Evolutionary conservation across 306 rosid genomes (phyloP), one percentile per base, ranked within the genome.

Genomic region (Prunus mongolica): DNA sequence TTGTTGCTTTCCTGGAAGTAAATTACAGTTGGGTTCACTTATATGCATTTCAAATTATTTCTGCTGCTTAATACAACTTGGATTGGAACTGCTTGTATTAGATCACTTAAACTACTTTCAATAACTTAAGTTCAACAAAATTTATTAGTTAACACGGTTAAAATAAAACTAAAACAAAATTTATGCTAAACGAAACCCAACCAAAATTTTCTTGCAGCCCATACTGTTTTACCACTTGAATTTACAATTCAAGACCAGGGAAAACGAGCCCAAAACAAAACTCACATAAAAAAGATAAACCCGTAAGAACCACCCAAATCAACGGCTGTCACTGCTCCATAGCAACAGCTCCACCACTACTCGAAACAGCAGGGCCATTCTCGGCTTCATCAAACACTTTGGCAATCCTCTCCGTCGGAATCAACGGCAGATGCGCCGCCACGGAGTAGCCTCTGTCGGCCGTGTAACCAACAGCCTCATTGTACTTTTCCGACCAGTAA

Each of bases 401-500:
- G 8, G 84, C 80, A 25, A 87, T 80, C 32, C 80, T 74, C 79
- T 80, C 85, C 47, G 62, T 66, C n/a, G 86, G 91, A 54, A 87
- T 67, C 82, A 80, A 69, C 28, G 87, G 89, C 82, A 87, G 69
- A 60, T 75, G 72, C 9, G 68, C 47, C 22, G 80, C 78, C 76
- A 57, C 75, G 1, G 76, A 8, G 76, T 30, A 73, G 3, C 87
- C 81, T 12, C 75, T 75, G 63, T 82, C 80, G 0, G 72, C 82
- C 51, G 81, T 27, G 55, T 24, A 85, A 24, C 66, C 34, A 16
- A 88, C 82, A 1, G 71, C 65, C 63, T 50, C 65, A 30, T 88
- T 85, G 66, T 88, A 85, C 83, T 46, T 78, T n/a, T 76, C 86
- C 5, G 83, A 65, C 89, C 87, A 85, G 60, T 78, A 49, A 4